Evolutionary conservation across 768 basidiomycete species (phyloP).

Genomic region (Auriculariales sp.): DNA sequence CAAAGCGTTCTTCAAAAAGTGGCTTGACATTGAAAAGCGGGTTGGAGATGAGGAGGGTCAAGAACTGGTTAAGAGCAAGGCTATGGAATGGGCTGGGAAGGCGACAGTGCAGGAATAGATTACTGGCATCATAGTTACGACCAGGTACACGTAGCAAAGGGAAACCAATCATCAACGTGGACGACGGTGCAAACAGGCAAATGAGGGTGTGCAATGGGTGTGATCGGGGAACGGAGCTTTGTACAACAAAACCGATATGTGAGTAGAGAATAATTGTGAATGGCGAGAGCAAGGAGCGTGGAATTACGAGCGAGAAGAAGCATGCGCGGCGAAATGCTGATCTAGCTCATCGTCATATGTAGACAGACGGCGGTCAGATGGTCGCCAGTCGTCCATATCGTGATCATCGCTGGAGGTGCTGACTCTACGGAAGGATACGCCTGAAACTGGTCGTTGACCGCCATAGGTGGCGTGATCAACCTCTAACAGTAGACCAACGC

Average conservation of each 20-base stretch:
- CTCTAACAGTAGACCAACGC: constrained; percentile 78
- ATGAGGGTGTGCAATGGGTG: constrained; percentile 4
- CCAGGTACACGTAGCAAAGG: constrained; percentile 18
- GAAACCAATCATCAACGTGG: constrained; percentile 9
- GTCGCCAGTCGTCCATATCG: constrained; percentile 71
- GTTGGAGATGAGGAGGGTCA: constrained; percentile 81
- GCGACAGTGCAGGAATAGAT: constrained; percentile 17
- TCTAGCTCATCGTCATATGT: constrained; percentile 47
- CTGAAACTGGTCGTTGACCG: constrained; percentile 43
- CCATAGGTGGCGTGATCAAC: constrained; percentile 69
- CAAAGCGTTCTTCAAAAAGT: constrained; percentile 96
- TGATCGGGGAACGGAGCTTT: not conserved
- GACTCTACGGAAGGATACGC: constrained; percentile 37
- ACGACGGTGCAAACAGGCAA: not conserved
- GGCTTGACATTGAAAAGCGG: constrained; percentile 76
- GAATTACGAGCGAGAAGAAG: constrained; percentile 35
- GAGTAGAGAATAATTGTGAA: not conserved
- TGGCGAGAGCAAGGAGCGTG: constrained; percentile 7
- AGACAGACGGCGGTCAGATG: constrained; percentile 49
- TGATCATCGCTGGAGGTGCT: constrained; percentile 79
- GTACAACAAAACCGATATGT: constrained; percentile 1
- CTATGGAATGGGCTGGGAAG: constrained; percentile 79
- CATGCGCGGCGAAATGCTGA: constrained; percentile 32
- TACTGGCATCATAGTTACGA: constrained; percentile 1
- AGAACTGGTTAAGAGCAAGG: constrained; percentile 69